Base-by-base conservation (phyloP, 805 yeast species). In the Ogataea naganishii region DNA sequence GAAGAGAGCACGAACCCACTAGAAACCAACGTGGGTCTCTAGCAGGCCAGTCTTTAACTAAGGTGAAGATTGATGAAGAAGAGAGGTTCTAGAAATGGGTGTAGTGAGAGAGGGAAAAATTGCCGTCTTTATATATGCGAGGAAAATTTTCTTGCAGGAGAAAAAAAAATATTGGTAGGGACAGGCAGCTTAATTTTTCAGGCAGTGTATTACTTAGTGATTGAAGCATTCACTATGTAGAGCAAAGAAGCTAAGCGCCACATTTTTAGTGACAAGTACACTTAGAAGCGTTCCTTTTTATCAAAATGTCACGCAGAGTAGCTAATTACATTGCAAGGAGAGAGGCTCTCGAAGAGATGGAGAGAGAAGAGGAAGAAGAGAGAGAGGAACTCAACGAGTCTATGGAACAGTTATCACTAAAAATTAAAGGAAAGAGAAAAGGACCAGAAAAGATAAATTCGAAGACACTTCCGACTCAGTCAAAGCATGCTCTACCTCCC, bases 61-160 rank as follows among this genome's bases (percentile, higher is more conserved):
- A 22, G 50, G 50, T 44, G 54, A 41, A 67, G 75, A 69, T 67
- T 66, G 74, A 26, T 44, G 29, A 27, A 26, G 20, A 24, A 30
- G 39, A 37, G 30, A 18, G 29, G 24, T 33, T 24, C 27, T 20
- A 26, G 17, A n/a, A n/a, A n/a, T n/a, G n/a, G n/a, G n/a, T n/a
- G n/a, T n/a, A n/a, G 18, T n/a, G 20, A 15, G 20, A 11, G 22
- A 30, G 38, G 33, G 30, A 38, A 34, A 31, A 29, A 37, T 8
- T 19, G 15, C 27, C n/a, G n/a, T n/a, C n/a, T 27, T 27, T 9
- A 14, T 9, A n/a, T 13, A 17, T n/a, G 13, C 18, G 23, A 14
- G 9, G 23, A 10, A 23, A 7, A 8, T 18, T n/a, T 12, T 27
- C 12, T 27, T n/a, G 15, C 26, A 14, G 22, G 29, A 30, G 20